Conservation (phyloP, 768 basidiomycete genomes). For the Xanthoconium stramineum region DNA sequence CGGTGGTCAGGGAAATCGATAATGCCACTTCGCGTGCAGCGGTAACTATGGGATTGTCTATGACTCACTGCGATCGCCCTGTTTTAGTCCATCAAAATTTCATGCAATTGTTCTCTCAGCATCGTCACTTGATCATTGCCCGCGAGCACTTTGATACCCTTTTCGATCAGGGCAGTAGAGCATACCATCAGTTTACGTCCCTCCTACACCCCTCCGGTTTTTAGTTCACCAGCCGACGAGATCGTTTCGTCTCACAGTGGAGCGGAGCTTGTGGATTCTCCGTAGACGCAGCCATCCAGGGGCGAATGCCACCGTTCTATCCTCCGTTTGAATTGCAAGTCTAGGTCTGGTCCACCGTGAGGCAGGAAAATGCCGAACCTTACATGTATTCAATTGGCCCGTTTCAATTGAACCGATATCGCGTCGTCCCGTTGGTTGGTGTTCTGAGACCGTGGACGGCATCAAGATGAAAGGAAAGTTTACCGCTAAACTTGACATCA, state of each 20-base stretch:
- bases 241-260: conserved; percentile 7
- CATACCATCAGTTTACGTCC: conserved; percentile 8
- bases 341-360: background rate
- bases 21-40: background rate
- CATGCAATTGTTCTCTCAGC: background rate
- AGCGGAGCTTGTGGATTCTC: conserved; percentile 8
- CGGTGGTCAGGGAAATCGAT: background rate
- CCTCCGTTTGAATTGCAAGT: background rate
- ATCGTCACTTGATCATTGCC: background rate
- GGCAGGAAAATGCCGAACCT: background rate
- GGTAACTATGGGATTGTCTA: background rate
- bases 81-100: no score
- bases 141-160: background rate
- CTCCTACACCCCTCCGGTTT: background rate
- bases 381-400: background rate
- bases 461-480: background rate
- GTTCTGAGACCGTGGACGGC: background rate
- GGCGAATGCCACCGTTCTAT: background rate
- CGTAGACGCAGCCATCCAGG: background rate
- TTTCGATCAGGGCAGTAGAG: conserved; percentile 6
- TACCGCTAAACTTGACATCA: background rate
- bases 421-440: background rate
- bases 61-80: background rate
- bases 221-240: background rate
- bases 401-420: conserved; percentile 1